Percentiles rank a stretch among this genome's conserved stretches.
These are phyloP conservation scores for Neoboletus brunneissimus DNA, from an alignment of 768 basidiomycete species.

Conservation along the genomic window DNA sequence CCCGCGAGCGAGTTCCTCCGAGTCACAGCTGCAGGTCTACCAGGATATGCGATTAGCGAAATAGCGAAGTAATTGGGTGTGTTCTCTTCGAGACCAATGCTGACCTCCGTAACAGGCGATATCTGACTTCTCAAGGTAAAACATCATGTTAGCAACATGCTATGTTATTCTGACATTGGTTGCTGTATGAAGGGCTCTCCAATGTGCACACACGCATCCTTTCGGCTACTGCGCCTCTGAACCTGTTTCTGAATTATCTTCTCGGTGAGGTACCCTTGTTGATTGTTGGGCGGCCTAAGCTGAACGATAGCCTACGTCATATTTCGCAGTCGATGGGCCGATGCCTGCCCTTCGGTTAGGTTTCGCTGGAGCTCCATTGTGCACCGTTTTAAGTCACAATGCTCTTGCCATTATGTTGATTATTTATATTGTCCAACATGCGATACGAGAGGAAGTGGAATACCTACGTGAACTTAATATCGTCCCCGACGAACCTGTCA, in stretches of 20 bases:
- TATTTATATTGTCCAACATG: conserved; percentile 22
- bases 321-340: conserved; percentile 21
- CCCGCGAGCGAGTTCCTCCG: conserved; percentile 41
- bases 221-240: conserved; percentile 23
- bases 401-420: conserved; percentile 18
- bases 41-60: conserved; percentile 44
- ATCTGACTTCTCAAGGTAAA: conserved; percentile 22
- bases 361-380: conserved; percentile 27
- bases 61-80: conserved; percentile 34
- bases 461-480: conserved; percentile 10
- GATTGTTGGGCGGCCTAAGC: background rate
- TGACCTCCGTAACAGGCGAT: conserved; percentile 16
- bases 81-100: background rate
- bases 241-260: conserved; percentile 24
- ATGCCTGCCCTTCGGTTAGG: conserved; percentile 27
- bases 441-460: conserved; percentile 19
- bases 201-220: conserved; percentile 21
- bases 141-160: background rate
- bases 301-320: background rate
- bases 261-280: conserved; percentile 14
- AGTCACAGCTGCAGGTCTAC: conserved; percentile 40
- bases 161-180: background rate
- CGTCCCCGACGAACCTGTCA: conserved; percentile 8
- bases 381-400: conserved; percentile 28
- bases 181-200: conserved; percentile 20